Evolutionary conservation across 1,284 basidiomycete genomes (phyloP).

Genomic region (Ustilago nuda): DNA sequence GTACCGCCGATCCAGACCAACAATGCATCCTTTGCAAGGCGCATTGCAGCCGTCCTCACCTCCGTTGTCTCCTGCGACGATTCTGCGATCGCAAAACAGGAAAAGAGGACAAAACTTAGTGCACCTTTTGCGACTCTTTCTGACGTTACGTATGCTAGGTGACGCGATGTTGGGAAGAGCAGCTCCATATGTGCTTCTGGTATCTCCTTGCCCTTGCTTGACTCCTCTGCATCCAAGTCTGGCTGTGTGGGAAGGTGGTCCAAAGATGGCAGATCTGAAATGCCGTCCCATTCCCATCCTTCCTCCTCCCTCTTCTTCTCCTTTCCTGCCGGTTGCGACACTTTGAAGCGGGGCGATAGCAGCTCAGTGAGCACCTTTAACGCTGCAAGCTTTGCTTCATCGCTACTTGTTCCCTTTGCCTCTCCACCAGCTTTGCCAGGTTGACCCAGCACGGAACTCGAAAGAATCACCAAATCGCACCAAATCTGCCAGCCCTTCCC

Average conservation of each 20-base stretch:
- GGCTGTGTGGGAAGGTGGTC: constrained; percentile 26
- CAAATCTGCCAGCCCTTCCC: constrained; percentile 53
- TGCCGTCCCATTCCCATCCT: constrained; percentile 68
- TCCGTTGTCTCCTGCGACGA: constrained; percentile 13
- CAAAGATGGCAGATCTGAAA: constrained; percentile 57
- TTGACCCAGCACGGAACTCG: constrained; percentile 34
- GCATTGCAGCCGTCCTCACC: constrained; percentile 10
- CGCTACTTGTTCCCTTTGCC: constrained; percentile 5
- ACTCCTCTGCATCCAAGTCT: not conserved
- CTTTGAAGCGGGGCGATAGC: constrained; percentile 38
- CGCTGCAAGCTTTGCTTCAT: constrained; percentile 49
- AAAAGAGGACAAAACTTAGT: constrained; percentile 37
- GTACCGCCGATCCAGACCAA: constrained; percentile 41
- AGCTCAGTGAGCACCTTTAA: constrained; percentile 43
- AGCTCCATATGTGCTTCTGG: not conserved
- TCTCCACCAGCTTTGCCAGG: not conserved
- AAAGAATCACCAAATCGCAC: constrained; percentile 64
- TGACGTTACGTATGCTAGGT: constrained; percentile 18
- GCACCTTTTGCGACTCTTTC: constrained; percentile 41
- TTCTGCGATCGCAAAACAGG: constrained; percentile 30
- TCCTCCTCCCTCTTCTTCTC: not conserved
- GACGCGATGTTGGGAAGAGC: constrained; percentile 21
- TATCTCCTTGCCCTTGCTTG: not conserved
- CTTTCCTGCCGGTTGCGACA: not conserved
- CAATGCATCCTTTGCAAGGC: constrained; percentile 19